Conservation (phyloP, 352 stramenopile species). For the Phytopythium litorale region DNA sequence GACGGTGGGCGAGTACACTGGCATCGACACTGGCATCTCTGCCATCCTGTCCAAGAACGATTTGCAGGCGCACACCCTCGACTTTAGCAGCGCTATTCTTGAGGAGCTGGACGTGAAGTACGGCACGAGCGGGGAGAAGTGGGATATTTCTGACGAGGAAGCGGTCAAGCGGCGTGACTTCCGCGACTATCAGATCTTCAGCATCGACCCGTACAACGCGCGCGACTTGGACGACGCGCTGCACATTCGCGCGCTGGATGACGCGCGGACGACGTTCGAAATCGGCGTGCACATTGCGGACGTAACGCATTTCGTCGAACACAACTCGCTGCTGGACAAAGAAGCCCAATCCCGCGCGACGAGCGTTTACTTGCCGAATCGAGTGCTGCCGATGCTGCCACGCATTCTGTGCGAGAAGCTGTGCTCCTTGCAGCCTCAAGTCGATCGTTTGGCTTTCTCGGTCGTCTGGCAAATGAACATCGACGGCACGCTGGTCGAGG, state of each 20-base stretch:
- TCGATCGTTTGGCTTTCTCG: constrained; percentile 94
- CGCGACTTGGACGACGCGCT: constrained; percentile 97
- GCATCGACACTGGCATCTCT: constrained; percentile 89
- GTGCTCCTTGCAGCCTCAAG: constrained; percentile 96
- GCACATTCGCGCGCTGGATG: constrained; percentile 80
- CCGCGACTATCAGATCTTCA: constrained; percentile 91
- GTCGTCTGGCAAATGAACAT: constrained; percentile 96
- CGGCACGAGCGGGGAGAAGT: constrained; percentile 59
- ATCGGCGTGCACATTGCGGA: constrained; percentile 99
- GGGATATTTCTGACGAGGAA: constrained; percentile 77
- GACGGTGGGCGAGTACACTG: constrained; percentile 66
- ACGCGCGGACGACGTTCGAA: constrained; percentile 63
- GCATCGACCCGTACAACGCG: constrained; percentile 96
- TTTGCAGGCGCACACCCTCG: constrained; percentile 70
- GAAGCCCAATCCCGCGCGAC: constrained; percentile 93
- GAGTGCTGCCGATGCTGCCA: constrained; percentile 96
- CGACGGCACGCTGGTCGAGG: constrained; percentile 90
- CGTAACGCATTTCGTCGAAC: constrained; percentile 94
- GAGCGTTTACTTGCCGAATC: constrained; percentile 96
- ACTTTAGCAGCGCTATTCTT: constrained; percentile 64
- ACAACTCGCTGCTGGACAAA: constrained; percentile 88
- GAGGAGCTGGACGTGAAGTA: constrained; percentile 79
- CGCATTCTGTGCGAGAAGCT: constrained; percentile 95
- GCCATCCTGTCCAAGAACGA: constrained; percentile 90
- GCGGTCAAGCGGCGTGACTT: constrained; percentile 89